Conservation (phyloP, 495 filamentous ascomycete genomes). For the Lepraria neglecta region DNA sequence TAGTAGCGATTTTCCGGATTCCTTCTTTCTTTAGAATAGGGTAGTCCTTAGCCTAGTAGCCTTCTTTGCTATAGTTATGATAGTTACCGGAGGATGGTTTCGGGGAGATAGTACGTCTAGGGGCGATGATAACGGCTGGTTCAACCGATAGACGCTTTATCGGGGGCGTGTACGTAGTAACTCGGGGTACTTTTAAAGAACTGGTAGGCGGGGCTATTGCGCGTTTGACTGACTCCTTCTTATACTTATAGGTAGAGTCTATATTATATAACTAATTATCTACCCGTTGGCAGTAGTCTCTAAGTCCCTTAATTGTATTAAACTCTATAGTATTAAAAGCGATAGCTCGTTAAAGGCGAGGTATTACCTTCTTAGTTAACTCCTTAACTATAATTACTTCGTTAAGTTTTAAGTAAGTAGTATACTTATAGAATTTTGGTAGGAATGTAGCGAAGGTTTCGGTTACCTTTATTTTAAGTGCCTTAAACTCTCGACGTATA, state of each 20-base stretch:
- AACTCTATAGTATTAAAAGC: neutral
- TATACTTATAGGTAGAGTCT: neutral
- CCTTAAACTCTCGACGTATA: neutral
- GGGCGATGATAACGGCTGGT: neutral
- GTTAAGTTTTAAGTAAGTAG: neutral
- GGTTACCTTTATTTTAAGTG: neutral
- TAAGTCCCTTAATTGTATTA: no score
- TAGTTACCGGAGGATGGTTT: neutral
- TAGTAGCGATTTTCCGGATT: no score
- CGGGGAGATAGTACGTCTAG: neutral
- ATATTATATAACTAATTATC: neutral
- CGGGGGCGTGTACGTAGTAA: neutral
- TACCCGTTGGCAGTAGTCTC: no score
- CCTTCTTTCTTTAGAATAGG: no score
- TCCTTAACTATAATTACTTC: neutral
- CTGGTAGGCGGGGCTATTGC: neutral
- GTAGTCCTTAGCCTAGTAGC: neutral
- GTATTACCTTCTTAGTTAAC: neutral
- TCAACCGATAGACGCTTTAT: neutral
- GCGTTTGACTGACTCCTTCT: neutral
- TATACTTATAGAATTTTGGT: neutral
- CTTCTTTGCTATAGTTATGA: neutral
- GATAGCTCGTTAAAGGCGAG: neutral
- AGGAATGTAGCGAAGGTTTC: neutral
- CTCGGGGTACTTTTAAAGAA: neutral